phyloP scores from a whole-genome alignment of 441 rosid species.

The Manihot esculenta region DNA sequence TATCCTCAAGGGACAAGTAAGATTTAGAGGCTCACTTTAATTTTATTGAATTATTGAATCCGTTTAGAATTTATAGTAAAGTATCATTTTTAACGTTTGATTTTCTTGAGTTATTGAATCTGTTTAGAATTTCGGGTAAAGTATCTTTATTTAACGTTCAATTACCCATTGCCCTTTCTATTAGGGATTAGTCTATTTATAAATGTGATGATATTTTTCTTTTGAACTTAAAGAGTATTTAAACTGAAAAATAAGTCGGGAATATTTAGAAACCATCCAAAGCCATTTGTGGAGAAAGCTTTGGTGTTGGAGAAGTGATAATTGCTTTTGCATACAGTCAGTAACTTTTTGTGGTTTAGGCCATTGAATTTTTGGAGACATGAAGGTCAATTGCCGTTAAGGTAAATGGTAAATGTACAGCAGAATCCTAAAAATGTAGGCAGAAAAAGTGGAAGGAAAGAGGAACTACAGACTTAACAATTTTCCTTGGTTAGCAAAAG shows the following conservation, averaged over 20 bases:
- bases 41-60: neutral
- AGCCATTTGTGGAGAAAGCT: neutral
- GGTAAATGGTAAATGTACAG: neutral
- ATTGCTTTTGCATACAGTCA: neutral
- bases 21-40: slow-evolving; percentile 21
- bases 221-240: neutral
- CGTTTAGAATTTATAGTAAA: neutral
- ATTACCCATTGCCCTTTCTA: slow-evolving; percentile 8
- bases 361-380: neutral
- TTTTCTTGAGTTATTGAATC: neutral
- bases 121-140: neutral
- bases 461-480: neutral
- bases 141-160: slow-evolving; percentile 6
- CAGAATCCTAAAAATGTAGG: neutral
- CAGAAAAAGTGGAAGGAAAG: neutral
- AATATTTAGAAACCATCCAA: slow-evolving; percentile 6
- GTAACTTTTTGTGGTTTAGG: neutral
- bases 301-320: neutral
- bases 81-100: too few relatives aligned
- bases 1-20: slow-evolving; percentile 74
- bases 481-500: neutral
- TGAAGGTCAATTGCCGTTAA: neutral
- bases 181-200: neutral
- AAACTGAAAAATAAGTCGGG: slow-evolving; percentile 1
- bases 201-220: neutral